Evolutionary conservation across 805 yeast genomes (phyloP), one percentile per base, ranked within the genome.

Genomic region (Dipodascus geniculatus): DNA sequence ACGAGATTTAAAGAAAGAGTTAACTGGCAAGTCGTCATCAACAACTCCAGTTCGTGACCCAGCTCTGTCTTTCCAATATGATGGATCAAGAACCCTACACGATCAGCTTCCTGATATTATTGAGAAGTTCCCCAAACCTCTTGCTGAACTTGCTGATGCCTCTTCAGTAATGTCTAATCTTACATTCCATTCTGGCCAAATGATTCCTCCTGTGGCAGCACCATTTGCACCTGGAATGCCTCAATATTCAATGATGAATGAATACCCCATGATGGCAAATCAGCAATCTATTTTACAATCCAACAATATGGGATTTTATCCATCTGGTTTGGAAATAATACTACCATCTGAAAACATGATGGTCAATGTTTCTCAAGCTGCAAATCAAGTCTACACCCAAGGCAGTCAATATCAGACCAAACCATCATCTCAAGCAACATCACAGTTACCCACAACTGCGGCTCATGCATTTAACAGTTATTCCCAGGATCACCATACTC

Each of bases 1-100:
- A 66, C 75, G 98, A 61, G 98, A 93, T 66, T 69, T 90, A 64
- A 89, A 87, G 68, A 82, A 85, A 60, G 96, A 90, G 65, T 65
- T 63, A 23, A 51, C 72, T 52, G 61, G 74, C 17, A 87, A 82
- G 57, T 70, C 70, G 3, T 77, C 93, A 1, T 83, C 96, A 0
- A 87, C 97, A 0, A 74, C 73, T 22, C 81, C 96, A 1, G 71
- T 73, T 3, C 68, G 75, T 44, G 96, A 88, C 60, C 96, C 97
- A 0, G 87, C 97, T 0, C 65, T 81, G 44, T 82, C 90, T 1
- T 87, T 91, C 69, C 67, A 73, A 44, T 89, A 78, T 60, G 85
- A 87, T 63, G 63, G 65, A 19, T 47, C 60, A 20, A 66, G 63
- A 55, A 61, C 67, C 23, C 62, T 71, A 16, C 63, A 62, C 49